These are phyloP conservation scores for Aureobasidium sp. DNA, from an alignment of 2,329 filamentous ascomycete genomes.

Conservation along the genomic window DNA sequence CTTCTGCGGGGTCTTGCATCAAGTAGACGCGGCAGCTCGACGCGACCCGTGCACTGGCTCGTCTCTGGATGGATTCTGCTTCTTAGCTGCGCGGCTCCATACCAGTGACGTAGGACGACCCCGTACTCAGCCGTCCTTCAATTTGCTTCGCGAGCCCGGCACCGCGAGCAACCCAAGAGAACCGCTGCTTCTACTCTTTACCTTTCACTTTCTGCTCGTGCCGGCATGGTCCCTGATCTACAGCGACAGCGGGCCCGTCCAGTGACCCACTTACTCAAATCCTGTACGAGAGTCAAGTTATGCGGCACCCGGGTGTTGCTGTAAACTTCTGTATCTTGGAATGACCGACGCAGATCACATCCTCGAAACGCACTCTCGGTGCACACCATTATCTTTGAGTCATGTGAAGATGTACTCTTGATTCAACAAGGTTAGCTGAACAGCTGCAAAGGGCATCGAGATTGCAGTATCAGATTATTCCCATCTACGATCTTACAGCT, in stretches of 20 bases:
- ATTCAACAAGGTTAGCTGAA: background rate
- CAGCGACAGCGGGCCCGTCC: background rate
- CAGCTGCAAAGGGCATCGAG: background rate
- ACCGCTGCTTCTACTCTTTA: background rate
- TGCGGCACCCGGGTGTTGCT: background rate
- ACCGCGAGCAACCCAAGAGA: background rate
- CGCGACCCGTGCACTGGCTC: background rate
- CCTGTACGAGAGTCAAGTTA: background rate
- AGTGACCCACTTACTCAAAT: background rate
- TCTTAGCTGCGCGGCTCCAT: background rate
- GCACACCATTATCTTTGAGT: background rate
- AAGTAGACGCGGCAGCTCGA: background rate
- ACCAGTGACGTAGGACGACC: background rate
- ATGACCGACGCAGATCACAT: background rate
- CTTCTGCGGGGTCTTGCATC: background rate
- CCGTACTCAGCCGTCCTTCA: background rate
- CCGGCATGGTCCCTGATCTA: slow-evolving; percentile 2
- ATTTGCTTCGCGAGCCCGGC: background rate
- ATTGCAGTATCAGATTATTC: background rate
- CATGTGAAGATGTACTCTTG: background rate
- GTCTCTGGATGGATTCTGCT: background rate
- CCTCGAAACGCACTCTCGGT: background rate
- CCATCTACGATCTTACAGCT: background rate
- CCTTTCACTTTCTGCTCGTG: background rate
- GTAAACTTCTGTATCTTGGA: background rate